Base-by-base conservation (phyloP, 2,329 filamentous ascomycete genomes). In the Aspergillus awamori region DNA sequence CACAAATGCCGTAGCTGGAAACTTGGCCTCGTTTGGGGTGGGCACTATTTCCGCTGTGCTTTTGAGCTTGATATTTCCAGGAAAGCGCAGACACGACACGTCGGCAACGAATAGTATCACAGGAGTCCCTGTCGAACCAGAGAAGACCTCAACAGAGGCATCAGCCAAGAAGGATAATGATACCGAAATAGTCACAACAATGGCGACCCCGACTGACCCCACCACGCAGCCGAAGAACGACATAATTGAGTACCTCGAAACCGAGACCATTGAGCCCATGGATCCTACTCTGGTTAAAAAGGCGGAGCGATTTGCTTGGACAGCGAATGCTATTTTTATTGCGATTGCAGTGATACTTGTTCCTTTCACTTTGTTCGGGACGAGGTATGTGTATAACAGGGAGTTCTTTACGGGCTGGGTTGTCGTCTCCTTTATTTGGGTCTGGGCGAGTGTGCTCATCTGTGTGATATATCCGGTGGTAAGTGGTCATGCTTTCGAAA, bases 221-320 rank as follows among this genome's bases (percentile, higher is more conserved):
- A 28, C 67, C 65, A 66, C 68, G 4, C 77, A 22, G 6, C 20
- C 74, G 2, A 74, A 74, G 28, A 81, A 81, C 57, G 76, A 78
- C 24, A 67, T 81, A 4, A 75, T 80, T 4, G 77, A 79, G 62
- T 81, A 74, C 60, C 75, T 80, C 5, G 76, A 77, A 59, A 63
- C 69, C 8, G 70, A 72, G 5, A 71, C 79, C 54, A 78, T 77
- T n/a, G 73, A 76, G 59, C 79, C 78, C 1, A 78, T 82, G 73
- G 75, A 80, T 47, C 74, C 76, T 0, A 66, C 69, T 5, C 66
- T 73, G 5, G 77, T 77, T 5, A 71, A 70, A 36, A 73, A 74
- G 54, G 74, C 74, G 0, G 73, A 73, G 36, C 70, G 70, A 3
- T 68, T 82, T 5, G 80, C 79, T 13, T 67, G 74, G 47, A 58